phyloP scores from a whole-genome alignment of 257 asterid species.

The Parsonsia alboflavescens region DNA sequence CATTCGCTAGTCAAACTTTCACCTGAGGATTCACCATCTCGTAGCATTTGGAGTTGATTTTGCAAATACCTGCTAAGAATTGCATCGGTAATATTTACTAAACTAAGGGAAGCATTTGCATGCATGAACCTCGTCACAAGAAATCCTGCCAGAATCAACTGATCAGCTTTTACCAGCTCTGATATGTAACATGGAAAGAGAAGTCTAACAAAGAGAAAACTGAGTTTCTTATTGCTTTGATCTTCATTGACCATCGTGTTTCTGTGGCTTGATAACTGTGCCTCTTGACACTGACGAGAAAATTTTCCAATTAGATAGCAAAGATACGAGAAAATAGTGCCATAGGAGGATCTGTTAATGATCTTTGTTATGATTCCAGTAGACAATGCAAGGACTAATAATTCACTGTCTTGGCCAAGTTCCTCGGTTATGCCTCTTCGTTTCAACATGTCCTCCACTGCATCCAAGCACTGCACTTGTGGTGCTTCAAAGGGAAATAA shows the following conservation, averaged over 20 bases:
- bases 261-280: conserved; percentile 24
- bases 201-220: conserved; percentile 39
- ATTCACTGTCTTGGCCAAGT: conserved; percentile 38
- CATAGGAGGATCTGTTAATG: conserved; percentile 46
- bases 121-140: conserved; percentile 66
- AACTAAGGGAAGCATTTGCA: conserved; percentile 54
- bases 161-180: conserved; percentile 83
- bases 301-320: conserved; percentile 76
- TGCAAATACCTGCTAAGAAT: conserved; percentile 57
- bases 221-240: conserved; percentile 12
- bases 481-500: conserved; percentile 53
- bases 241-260: conserved; percentile 16
- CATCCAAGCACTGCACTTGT: conserved; percentile 67
- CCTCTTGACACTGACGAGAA: conserved; percentile 58
- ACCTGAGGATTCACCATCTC: conserved; percentile 23
- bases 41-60: conserved; percentile 32
- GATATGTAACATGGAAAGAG: conserved; percentile 69
- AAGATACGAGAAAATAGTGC: conserved; percentile 59
- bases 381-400: conserved; percentile 55
- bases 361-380: conserved; percentile 57
- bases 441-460: conserved; percentile 63
- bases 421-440: conserved; percentile 49
- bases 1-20: conserved; percentile 26
- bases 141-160: conserved; percentile 76
- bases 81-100: conserved; percentile 65